phyloP scores from a whole-genome alignment of 2,329 filamentous ascomycete genomes.

The Juglanconis oblonga region DNA sequence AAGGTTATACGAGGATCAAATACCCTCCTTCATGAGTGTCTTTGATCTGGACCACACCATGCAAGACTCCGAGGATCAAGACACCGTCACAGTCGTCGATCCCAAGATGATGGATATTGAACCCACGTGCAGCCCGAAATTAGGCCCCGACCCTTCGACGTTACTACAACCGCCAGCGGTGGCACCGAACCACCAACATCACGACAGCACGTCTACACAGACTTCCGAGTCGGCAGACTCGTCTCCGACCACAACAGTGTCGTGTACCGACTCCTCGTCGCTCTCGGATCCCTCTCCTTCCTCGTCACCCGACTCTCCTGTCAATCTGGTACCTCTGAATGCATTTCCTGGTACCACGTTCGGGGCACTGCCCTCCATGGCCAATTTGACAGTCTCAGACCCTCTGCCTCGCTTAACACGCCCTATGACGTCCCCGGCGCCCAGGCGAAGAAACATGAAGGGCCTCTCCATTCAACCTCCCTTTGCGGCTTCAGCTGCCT shows the following conservation, averaged over 20 bases:
- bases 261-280: slow-evolving; percentile 87
- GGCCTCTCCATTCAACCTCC: slow-evolving; percentile 75
- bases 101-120: slow-evolving; percentile 50
- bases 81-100: slow-evolving; percentile 53
- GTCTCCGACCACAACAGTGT: slow-evolving; percentile 90
- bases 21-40: slow-evolving; percentile 75
- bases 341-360: slow-evolving; percentile 64
- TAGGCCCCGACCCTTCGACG: slow-evolving; percentile 30
- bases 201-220: slow-evolving; percentile 75
- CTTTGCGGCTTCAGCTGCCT: slow-evolving; percentile 42
- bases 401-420: slow-evolving; percentile 40
- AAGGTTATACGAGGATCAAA: slow-evolving; percentile 64
- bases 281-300: slow-evolving; percentile 88
- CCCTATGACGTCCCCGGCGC: slow-evolving; percentile 66
- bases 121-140: slow-evolving; percentile 33
- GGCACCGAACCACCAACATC: slow-evolving; percentile 64
- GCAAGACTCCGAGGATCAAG: slow-evolving; percentile 47
- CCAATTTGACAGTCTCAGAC: slow-evolving; percentile 45
- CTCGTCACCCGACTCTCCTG: slow-evolving; percentile 86
- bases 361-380: slow-evolving; percentile 43
- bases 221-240: slow-evolving; percentile 85
- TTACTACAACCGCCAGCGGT: slow-evolving; percentile 34
- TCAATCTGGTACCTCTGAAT: slow-evolving; percentile 68
- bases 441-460: slow-evolving; percentile 79
- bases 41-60: slow-evolving; percentile 61